These are phyloP conservation scores for Elsinoe fawcettii DNA, from an alignment of 2,329 filamentous ascomycete species.

Conservation along the genomic window DNA sequence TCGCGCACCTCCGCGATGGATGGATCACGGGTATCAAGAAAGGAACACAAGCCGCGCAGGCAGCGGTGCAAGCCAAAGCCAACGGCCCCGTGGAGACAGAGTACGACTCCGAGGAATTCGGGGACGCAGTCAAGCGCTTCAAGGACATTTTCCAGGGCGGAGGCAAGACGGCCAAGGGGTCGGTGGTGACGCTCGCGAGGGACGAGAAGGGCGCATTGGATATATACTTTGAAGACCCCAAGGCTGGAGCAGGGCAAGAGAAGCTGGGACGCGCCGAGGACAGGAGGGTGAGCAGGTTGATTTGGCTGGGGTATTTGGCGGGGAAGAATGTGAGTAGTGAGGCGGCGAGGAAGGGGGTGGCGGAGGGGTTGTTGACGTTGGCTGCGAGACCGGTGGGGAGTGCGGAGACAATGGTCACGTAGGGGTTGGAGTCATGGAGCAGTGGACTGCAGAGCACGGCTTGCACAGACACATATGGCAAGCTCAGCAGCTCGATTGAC, in stretches of 20 bases:
- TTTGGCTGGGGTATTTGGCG: constrained; percentile 87
- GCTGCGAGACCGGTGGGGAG: constrained; percentile 83
- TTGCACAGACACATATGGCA: too few species aligned
- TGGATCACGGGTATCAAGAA: constrained; percentile 80
- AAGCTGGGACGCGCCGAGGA: constrained; percentile 64
- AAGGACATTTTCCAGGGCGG: constrained; percentile 73
- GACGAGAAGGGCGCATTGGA: constrained; percentile 58
- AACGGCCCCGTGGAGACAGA: constrained; percentile 33
- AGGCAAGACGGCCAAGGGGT: constrained; percentile 67
- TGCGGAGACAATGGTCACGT: constrained; percentile 60
- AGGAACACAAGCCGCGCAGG: constrained; percentile 52
- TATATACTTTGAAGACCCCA: constrained; percentile 56
- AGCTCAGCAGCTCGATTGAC: too few species aligned
- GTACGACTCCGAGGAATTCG: constrained; percentile 68
- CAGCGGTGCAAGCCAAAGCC: constrained; percentile 19
- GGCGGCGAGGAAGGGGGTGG: constrained; percentile 68
- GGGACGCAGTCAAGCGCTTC: constrained; percentile 65
- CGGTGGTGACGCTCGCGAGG: constrained; percentile 66
- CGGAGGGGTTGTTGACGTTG: constrained; percentile 80
- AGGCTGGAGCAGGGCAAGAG: constrained; percentile 28
- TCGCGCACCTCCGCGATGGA: constrained; percentile 82
- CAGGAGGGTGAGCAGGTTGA: constrained; percentile 67
- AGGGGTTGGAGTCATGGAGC: too few species aligned
- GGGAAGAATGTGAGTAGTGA: constrained; percentile 84
- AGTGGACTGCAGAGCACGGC: too few species aligned